Evolutionary conservation across 192 early-diverging fungal genomes (phyloP).

Genomic region (Thamnidium elegans): DNA sequence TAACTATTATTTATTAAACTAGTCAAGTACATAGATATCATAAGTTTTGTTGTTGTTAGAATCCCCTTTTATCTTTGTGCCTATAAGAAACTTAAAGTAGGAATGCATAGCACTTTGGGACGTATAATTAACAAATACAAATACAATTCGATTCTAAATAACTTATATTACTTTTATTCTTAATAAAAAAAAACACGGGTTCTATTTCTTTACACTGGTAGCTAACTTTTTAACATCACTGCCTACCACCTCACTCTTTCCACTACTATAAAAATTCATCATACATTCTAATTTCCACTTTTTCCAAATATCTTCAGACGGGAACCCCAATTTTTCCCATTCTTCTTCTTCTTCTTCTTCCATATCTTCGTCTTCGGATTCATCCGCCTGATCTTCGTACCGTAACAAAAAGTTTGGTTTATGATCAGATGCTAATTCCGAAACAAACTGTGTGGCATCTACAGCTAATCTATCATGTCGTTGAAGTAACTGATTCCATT

Average conservation of each 20-base stretch:
- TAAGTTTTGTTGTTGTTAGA: too few relatives aligned
- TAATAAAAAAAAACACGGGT: not conserved
- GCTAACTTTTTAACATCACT: slow-evolving; percentile 34
- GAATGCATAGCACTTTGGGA: too few relatives aligned
- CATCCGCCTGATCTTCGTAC: slow-evolving; percentile 14
- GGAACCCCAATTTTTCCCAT: slow-evolving; percentile 38
- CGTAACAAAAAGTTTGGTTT: slow-evolving; percentile 17
- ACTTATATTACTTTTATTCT: too few relatives aligned
- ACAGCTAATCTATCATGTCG: slow-evolving; percentile 33
- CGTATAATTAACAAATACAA: too few relatives aligned
- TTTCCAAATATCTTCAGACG: slow-evolving; percentile 29
- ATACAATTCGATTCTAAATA: too few relatives aligned
- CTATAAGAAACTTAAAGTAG: too few relatives aligned
- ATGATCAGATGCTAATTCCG: slow-evolving; percentile 19
- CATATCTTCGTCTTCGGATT: slow-evolving; percentile 1
- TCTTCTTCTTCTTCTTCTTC: slow-evolving; percentile 22
- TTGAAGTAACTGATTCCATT: slow-evolving; percentile 25
- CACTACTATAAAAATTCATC: slow-evolving; percentile 39
- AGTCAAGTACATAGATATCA: too few relatives aligned
- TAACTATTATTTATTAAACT: too few relatives aligned
- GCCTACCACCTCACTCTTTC: slow-evolving; percentile 27
- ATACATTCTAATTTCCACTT: slow-evolving; percentile 38
- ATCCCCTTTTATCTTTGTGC: too few relatives aligned
- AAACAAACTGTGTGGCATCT: slow-evolving; percentile 11
- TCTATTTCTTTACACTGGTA: slow-evolving; percentile 5